These are phyloP conservation scores for Lachnellula suecica DNA, from an alignment of 2,329 filamentous ascomycete species.

Conservation along the genomic window DNA sequence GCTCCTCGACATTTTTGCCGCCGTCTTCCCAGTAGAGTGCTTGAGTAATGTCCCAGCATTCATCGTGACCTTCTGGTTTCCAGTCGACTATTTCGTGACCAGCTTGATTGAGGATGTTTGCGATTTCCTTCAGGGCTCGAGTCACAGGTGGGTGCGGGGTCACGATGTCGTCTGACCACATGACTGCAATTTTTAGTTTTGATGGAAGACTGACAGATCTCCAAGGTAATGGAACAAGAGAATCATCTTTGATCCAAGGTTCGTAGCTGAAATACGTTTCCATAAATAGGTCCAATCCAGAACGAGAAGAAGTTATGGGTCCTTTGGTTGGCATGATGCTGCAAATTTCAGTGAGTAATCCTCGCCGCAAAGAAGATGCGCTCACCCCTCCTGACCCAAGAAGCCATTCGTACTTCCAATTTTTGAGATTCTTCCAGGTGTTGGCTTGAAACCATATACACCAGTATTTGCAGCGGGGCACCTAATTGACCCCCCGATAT, in stretches of 20 bases:
- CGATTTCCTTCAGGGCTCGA: slow-evolving; percentile 52
- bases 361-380: background rate
- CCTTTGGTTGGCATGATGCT: slow-evolving; percentile 46
- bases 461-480: slow-evolving; percentile 9
- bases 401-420: slow-evolving; percentile 1
- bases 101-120: slow-evolving; percentile 44
- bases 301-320: slow-evolving; percentile 48
- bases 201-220: slow-evolving; percentile 29
- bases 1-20: slow-evolving; percentile 5
- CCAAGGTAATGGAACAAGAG: slow-evolving; percentile 51
- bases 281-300: slow-evolving; percentile 42
- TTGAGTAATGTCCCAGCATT: slow-evolving; percentile 44
- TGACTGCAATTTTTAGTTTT: slow-evolving; percentile 57
- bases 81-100: slow-evolving; percentile 52
- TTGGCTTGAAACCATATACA: slow-evolving; percentile 14
- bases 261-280: slow-evolving; percentile 36
- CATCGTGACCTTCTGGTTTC: slow-evolving; percentile 47
- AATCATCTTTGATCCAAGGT: slow-evolving; percentile 50
- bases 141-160: slow-evolving; percentile 56
- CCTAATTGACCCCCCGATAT: slow-evolving; percentile 1
- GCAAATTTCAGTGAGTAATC: background rate
- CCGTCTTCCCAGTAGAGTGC: slow-evolving; percentile 14
- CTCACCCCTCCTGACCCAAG: slow-evolving; percentile 11
- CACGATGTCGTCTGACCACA: slow-evolving; percentile 56
- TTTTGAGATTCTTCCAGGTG: slow-evolving; percentile 7